Evolutionary conservation across 257 asterid species (phyloP), one percentile per base, ranked within the genome.

Genomic region (Solanum pinnatisectum): DNA sequence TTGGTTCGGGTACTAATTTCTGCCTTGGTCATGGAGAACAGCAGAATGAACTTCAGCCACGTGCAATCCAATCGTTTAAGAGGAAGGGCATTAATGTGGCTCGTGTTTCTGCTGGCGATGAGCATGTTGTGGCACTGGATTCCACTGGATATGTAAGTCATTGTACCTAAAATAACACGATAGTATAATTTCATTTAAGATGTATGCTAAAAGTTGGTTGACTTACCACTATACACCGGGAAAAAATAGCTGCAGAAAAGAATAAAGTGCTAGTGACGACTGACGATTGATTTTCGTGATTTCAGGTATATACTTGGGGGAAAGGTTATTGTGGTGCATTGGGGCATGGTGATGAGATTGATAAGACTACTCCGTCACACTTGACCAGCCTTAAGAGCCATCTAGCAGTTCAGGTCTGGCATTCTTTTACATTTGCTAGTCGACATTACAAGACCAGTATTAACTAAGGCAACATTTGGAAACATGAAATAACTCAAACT

Each of bases 21-120:
- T 94, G 98, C 90, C 95, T 95, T 85, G 98, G 98, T 82, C 98
- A 94, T 77, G 98, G 98, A 42, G 98, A 95, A 89, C 98, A 92
- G 90, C 95, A 94, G 72, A 92, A 94, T 85, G 98, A 93, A 89
- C 93, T 91, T 86, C 94, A 67, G n/a, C 98, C 98, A 63, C 94
- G n/a, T n/a, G 93, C 90, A 42, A 88, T 94, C 77, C 93, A 89
- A 74, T 90, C 91, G 25, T 94, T 95, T 82, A 91, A 89, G 92
- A 92, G 96, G 93, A 93, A 92, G 89, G 94, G 96, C 18, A 87
- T 94, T 87, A 92, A 93, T 59, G 88, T 95, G 49, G 88, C 93
- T 84, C 94, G 95, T 60, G 98, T 93, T 32, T 95, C 95, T 88
- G 98, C 98, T 87, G 98, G 95, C 22, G 96, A 95, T 87, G 98